Evolutionary conservation across 139 green algal genomes (phyloP), one percentile per base, ranked within the genome.

Genomic region (Asterochloris erici): DNA sequence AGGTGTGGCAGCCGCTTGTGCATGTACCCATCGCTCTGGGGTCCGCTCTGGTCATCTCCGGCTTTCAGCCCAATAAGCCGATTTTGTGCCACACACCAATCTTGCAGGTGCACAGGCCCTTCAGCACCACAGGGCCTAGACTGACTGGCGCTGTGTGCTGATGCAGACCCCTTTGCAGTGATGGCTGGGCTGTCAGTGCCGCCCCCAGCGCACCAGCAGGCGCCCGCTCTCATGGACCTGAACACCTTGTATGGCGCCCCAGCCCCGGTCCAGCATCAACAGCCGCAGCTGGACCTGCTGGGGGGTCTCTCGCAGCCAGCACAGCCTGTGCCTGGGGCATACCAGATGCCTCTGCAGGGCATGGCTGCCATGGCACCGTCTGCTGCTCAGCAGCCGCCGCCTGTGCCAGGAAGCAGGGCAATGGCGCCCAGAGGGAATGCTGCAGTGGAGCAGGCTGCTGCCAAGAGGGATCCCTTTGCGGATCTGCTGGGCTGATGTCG

Each of bases 381-480:
- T 62, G 61, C 54, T 27, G 70, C 71, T 74, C 47, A 9, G 2
- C 4, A 17, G 27, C 63, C 73, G 12, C 11, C 26, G 27, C 63
- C 54, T 38, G 66, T 21, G 38, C 38, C 38, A 54, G 38, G 77
- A 16, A 14, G 70, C 79, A 71, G 60, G 61, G 70, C 80, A 14
- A 84, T 84, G 80, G 80, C 80, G 21, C 69, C 80, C 23, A 79
- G 80, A 28, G 80, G 80, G 9, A 84, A 84, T 64, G 80, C 80
- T 63, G 80, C 80, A 21, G 80, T 84, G 63, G 80, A 84, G 61
- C 73, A 84, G 26, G 27, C 70, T 28, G 60, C 54, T 70, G 73
- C 60, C 16, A 79, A 74, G 15, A 85, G 81, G 74, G 81, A 85
- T 29, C 81, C 81, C 38, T 85, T 85, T 81, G 81, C 81, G 29